A percentile compares a stretch with the other conserved stretches of the same genome.
These are phyloP conservation scores for Pseudogymnoascus sp. DNA, from an alignment of 2,329 filamentous ascomycete genomes.

Conservation along the genomic window DNA sequence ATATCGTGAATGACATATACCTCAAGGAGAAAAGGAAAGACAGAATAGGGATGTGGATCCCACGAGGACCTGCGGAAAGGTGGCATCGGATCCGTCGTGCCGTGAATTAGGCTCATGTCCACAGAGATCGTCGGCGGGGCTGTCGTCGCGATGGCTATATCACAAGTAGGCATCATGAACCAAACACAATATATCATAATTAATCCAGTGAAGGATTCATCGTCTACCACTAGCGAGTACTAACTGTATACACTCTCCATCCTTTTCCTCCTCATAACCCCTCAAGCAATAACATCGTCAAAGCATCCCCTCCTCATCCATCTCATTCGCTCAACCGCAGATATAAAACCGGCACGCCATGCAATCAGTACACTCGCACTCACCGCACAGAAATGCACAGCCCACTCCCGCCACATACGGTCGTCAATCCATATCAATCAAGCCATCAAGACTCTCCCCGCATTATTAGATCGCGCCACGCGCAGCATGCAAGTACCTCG, in stretches of 20 bases:
- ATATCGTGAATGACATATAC: neutral
- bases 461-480: neutral
- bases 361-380: constrained; percentile 2
- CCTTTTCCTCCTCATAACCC: neutral
- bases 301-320: neutral
- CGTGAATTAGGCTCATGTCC: neutral
- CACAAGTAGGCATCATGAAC: neutral
- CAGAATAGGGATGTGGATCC: neutral
- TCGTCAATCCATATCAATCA: neutral
- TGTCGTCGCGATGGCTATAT: neutral
- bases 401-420: neutral
- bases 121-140: neutral
- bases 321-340: neutral
- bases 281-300: neutral
- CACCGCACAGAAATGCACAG: neutral
- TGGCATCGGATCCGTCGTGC: neutral
- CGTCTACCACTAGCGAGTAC: neutral
- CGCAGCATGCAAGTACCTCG: neutral
- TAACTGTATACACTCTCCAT: constrained; percentile 1
- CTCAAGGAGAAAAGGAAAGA: neutral
- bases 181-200: neutral
- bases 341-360: constrained; percentile 1
- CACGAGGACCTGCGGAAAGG: neutral
- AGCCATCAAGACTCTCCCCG: neutral
- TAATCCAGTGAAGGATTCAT: neutral